These are phyloP conservation scores for Cordyceps farinosa DNA, from an alignment of 2,329 filamentous ascomycete species.

Conservation along the genomic window DNA sequence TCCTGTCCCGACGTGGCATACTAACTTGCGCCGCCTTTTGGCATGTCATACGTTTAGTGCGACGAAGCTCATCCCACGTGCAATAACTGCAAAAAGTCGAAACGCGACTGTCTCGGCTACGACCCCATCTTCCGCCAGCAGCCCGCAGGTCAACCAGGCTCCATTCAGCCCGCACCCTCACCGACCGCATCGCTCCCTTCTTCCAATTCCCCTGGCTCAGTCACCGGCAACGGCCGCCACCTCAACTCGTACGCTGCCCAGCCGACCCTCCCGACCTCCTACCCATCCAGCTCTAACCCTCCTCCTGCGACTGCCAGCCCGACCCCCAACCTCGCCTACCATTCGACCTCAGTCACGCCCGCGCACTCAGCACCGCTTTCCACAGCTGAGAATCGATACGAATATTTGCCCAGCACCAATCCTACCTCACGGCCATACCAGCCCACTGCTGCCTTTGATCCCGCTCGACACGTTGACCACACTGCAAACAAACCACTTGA, in stretches of 20 bases:
- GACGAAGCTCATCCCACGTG: slow-evolving; percentile 93
- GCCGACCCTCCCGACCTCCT: slow-evolving; percentile 42
- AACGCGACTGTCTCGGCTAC: slow-evolving; percentile 82
- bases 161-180: slow-evolving; percentile 43
- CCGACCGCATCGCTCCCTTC: slow-evolving; percentile 24
- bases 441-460: slow-evolving; percentile 3
- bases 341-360: slow-evolving; percentile 33
- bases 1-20: neutral
- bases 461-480: slow-evolving; percentile 5
- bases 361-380: slow-evolving; percentile 29
- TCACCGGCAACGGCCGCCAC: slow-evolving; percentile 26
- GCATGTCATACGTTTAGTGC: slow-evolving; percentile 58
- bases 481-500: neutral
- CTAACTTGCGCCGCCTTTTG: slow-evolving; percentile 20
- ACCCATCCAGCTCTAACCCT: slow-evolving; percentile 30
- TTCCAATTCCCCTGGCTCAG: slow-evolving; percentile 23
- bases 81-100: slow-evolving; percentile 85
- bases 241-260: slow-evolving; percentile 45
- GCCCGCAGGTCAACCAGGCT: slow-evolving; percentile 68
- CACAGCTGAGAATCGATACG: slow-evolving; percentile 43
- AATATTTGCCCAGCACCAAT: slow-evolving; percentile 33
- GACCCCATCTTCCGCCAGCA: slow-evolving; percentile 81
- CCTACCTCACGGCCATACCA: slow-evolving; percentile 3
- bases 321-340: slow-evolving; percentile 25
- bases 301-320: slow-evolving; percentile 32